Evolutionary conservation across 2,329 filamentous ascomycete genomes (phyloP).

Genomic region (Penicillium sp.): DNA sequence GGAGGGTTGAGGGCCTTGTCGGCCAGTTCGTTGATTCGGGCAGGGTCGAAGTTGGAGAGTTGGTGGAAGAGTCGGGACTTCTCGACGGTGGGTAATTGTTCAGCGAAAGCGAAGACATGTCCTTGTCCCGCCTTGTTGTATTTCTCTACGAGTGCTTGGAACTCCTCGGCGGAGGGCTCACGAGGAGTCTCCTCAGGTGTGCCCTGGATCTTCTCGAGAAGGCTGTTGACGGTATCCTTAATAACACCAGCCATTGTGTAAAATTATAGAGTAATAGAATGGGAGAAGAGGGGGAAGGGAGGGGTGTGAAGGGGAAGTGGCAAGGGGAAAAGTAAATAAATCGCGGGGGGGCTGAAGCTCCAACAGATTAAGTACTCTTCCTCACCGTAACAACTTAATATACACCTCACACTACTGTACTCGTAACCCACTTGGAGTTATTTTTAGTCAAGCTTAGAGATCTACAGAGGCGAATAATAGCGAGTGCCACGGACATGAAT

Average conservation of each 20-base stretch:
- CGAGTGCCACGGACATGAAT: conserved; percentile 6
- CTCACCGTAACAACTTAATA: conserved; percentile 19
- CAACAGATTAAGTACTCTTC: conserved; percentile 11
- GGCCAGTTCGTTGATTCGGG: conserved; percentile 84
- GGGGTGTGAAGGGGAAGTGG: background rate
- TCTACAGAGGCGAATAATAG: conserved; percentile 10
- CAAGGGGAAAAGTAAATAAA: conserved; percentile 17
- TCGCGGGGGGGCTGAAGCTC: conserved; percentile 32
- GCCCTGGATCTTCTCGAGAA: conserved; percentile 51
- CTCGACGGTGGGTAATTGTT: conserved; percentile 71
- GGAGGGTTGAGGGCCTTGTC: conserved; percentile 78
- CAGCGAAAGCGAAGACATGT: conserved; percentile 86
- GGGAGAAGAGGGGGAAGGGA: background rate
- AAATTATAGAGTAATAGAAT: conserved; percentile 1
- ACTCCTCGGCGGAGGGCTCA: conserved; percentile 63
- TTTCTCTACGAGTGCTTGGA: conserved; percentile 68
- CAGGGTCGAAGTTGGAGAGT: conserved; percentile 77
- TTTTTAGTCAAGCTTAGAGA: conserved; percentile 19
- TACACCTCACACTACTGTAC: background rate
- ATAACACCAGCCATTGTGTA: conserved; percentile 42
- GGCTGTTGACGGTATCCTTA: conserved; percentile 49
- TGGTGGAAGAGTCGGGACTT: conserved; percentile 80
- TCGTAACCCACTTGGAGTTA: conserved; percentile 11
- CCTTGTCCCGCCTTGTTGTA: conserved; percentile 75
- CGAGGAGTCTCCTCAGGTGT: conserved; percentile 40